Base-by-base conservation (phyloP, 2,329 filamentous ascomycete genomes). In the Didymella sp. region DNA sequence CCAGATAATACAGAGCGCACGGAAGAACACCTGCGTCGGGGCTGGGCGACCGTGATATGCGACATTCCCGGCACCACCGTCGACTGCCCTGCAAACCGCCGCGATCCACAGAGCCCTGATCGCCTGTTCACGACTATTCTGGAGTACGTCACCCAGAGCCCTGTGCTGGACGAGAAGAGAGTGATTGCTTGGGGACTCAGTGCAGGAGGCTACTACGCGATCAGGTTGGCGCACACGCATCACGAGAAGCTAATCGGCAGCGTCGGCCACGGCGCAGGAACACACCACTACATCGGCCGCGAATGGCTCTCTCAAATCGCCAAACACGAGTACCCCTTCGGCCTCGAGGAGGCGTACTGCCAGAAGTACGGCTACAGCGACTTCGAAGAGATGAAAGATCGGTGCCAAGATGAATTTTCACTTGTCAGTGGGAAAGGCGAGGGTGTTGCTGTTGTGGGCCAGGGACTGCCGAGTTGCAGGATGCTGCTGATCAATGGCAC, bases 201-300 rank as follows among this genome's bases (percentile, higher is more conserved):
- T 27, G 85, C 84, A 1, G 84, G 84, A 12, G 84, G 84, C 0
- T 86, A 84, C 71, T 85, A 86, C 62, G 79, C 82, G 2, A 82
- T 86, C 24, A 77, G 84, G 3, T 60, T 84, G 9, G 84, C 84
- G 12, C 83, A 87, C 63, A 86, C 84, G 6, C 84, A 86, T 59
- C 66, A 76, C 0, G 67, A 77, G n/a, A 64, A 75, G 21, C 64
- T 86, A 6, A 67, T 77, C 12, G 84, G 80, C 2, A 75, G 78
- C 1, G 80, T 85, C 0, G 80, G 82, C 4, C 78, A 81, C 33
- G 84, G 84, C 3, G 84, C 84, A 4, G 84, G 84, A 0, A 80
- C 77, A 13, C 84, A 87, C 61, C 79, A 83, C 61, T 86, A 85
- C 80, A 85, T 87, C 58, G 78, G 81, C 35, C 69, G 73, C 7